Base-by-base conservation (phyloP, 331 rosid genomes). In the Pyrus hybrid region DNA sequence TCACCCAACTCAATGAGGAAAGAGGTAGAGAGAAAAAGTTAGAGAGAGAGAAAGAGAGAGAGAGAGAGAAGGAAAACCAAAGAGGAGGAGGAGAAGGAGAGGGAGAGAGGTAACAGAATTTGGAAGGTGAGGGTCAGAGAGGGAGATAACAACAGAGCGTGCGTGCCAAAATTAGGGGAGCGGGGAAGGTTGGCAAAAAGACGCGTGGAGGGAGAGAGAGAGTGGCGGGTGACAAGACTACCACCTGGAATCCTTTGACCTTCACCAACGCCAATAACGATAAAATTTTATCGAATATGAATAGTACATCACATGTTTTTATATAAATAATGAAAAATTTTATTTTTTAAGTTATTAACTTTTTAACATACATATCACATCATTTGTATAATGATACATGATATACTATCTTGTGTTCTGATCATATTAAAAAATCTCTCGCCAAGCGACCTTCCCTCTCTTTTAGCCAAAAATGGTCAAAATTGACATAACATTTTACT, bases 141-240 rank as follows among this genome's bases (percentile, higher is more conserved):
- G 56, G 3, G 8, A 49, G n/a, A 49, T n/a, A 75, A 9, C 43
- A 12, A 70, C 62, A 26, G 5, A 63, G 68, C 67, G 26, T 29
- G 64, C 51, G 76, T 35, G 41, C 79, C 45, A 67, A 76, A 76
- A 22, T 33, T 76, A 56, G 73, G 47, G 76, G 63, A 60, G 53
- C 9, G 54, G 56, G 30, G 54, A 37, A 41, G 68, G 76, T 72
- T 72, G 76, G 67, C 41, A 41, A 22, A 72, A 22, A 3, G 76
- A 72, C 76, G 76, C 76, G 76, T 60, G 76, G 74, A 63, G 66
- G 32, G 47, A 28, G 28, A 35, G 51, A 12, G 51, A 26, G 45
- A 70, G 68, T 47, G 41, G 51, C 56, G 22, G 43, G 7, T 49
- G 26, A 45, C 67, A 4, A 57, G 22, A 13, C 66, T 13, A 12